Evolutionary conservation across 2,329 filamentous ascomycete genomes (phyloP), one percentile per base, ranked within the genome.

Genomic region (Aspergillus flavus): DNA sequence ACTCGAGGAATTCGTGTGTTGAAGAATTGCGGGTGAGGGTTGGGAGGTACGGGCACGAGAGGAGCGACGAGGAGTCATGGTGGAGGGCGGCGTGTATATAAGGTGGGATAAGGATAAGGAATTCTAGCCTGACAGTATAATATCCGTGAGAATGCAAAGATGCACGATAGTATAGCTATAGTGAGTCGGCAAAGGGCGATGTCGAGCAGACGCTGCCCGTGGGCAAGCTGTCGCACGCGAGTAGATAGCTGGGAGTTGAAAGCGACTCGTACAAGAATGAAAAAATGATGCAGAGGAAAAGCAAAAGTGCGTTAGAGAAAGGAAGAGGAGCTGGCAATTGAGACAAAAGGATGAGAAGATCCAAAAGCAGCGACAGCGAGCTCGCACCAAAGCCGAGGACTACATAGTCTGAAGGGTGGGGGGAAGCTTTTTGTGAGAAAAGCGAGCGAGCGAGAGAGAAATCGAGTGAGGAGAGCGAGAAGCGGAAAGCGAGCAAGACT

Each of bases 31-130:
- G 72, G 85, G 83, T 66, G 84, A 82, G 73, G 86, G 86, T 83
- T 94, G 91, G 72, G 88, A 88, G 76, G 86, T 87, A 81, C 92
- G 91, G 83, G 93, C 93, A 86, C 94, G 90, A 80, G 94, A 95
- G 75, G 94, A 97, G 78, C 94, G 92, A 81, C 94, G 91, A 78
- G 91, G 92, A 76, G 91, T 85, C 85, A 87, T 87, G 74, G 75
- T 71, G 69, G 65, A 61, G 58, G 63, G 59, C 45, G 50, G 60
- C 48, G 32, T 52, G 48, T 56, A 62, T 48, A 39, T 39, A 66
- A 58, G 58, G 64, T 46, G 34, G 61, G 57, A 62, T 62, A 64
- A 64, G 55, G 58, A 64, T 59, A 64, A 59, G 60, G 56, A 54
- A 36, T 56, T 53, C 52, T 39, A 58, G 26, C 53, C 57, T 59